Percentiles rank a stretch among this genome's conserved stretches.
Conservation (phyloP, 2,329 filamentous ascomycete genomes). For the Phyllosticta citrichinensis region DNA sequence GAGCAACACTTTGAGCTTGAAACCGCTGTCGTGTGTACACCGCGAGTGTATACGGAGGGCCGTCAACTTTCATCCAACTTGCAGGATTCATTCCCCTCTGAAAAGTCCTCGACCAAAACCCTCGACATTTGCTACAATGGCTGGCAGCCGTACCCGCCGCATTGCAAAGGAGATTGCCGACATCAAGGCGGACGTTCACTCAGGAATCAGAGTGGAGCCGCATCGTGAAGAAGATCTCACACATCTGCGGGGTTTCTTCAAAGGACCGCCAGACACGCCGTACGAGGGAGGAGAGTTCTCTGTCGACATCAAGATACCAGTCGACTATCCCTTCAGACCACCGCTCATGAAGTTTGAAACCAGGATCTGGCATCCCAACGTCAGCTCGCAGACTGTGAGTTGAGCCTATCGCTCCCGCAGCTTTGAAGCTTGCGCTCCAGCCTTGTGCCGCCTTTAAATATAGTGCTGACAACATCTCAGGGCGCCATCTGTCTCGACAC, state of each 20-base stretch:
- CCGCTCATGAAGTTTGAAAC: slow-evolving; percentile 87
- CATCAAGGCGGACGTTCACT: slow-evolving; percentile 8
- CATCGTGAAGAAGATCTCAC: slow-evolving; percentile 60
- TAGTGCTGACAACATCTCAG: slow-evolving; percentile 38
- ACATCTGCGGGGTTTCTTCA: slow-evolving; percentile 73
- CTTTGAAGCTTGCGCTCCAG: background rate
- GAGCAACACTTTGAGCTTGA: background rate
- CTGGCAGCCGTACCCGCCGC: slow-evolving; percentile 48
- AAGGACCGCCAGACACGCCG: slow-evolving; percentile 81
- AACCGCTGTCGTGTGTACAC: background rate
- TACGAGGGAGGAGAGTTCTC: slow-evolving; percentile 78
- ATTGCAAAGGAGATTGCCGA: slow-evolving; percentile 35
- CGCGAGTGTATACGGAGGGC: background rate
- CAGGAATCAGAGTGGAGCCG: slow-evolving; percentile 41
- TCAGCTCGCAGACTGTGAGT: slow-evolving; percentile 84
- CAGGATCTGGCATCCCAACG: slow-evolving; percentile 93
- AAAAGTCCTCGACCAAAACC: background rate
- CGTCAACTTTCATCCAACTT: background rate
- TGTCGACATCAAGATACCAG: slow-evolving; percentile 79
- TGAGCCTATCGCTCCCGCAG: background rate
- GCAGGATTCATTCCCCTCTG: slow-evolving; percentile 4
- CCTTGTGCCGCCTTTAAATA: background rate
- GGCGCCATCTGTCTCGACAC: slow-evolving; percentile 96
- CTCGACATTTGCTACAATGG: slow-evolving; percentile 32
- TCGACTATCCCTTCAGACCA: slow-evolving; percentile 86